Percentiles rank a stretch among this genome's conserved stretches.
Evolutionary conservation across 495 filamentous ascomycete genomes (phyloP).

Genomic region (Niebla homalea): DNA sequence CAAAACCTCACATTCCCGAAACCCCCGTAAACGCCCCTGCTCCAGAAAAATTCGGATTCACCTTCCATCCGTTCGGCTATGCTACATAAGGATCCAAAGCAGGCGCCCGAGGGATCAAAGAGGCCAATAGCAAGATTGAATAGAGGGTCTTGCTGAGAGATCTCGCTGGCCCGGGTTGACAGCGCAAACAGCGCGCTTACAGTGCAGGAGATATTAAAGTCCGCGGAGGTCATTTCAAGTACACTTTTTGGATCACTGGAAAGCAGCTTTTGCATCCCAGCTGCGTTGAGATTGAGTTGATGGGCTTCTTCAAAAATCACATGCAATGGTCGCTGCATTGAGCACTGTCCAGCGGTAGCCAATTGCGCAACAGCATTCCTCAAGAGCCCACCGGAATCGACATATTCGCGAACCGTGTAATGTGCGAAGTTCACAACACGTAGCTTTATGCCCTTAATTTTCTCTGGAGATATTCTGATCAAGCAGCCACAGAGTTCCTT

Average conservation of each 20-base stretch:
- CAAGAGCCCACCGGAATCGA: conserved; percentile 10
- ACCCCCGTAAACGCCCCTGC: too few species aligned
- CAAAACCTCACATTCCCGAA: not conserved
- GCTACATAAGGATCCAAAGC: not conserved
- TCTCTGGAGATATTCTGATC: conserved; percentile 5
- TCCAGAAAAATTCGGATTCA: not conserved
- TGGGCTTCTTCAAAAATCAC: not conserved
- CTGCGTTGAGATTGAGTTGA: not conserved
- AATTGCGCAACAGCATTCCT: not conserved
- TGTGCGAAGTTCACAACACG: conserved; percentile 15
- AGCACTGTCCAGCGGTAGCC: not conserved
- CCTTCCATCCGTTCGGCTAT: not conserved
- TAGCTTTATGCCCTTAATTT: not conserved
- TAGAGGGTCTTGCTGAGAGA: not conserved
- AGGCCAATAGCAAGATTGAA: conserved; percentile 1
- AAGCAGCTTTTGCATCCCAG: not conserved
- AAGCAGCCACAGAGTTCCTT: conserved; percentile 20
- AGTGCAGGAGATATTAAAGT: not conserved
- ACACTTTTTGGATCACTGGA: not conserved
- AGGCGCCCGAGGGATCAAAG: not conserved
- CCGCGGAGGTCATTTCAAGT: not conserved
- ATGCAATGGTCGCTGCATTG: not conserved
- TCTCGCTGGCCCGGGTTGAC: not conserved
- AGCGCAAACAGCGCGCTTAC: not conserved
- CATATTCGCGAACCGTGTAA: conserved; percentile 24